phyloP scores from a whole-genome alignment of 108 stramenopile genomes.

The Mediolabrus comicus region DNA sequence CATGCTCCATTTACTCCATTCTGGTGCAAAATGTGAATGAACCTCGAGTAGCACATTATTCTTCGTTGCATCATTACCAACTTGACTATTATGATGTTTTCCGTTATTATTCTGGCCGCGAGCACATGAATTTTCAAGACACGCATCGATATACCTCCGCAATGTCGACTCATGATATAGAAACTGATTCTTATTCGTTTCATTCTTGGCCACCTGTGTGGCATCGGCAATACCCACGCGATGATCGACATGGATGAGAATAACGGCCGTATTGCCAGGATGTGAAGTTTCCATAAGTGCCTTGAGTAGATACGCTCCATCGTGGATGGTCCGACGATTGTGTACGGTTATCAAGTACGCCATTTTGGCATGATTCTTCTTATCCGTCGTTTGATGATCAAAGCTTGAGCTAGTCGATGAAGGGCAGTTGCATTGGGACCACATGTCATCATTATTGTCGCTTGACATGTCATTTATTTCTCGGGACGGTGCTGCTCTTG shows the following conservation, averaged over 20 bases:
- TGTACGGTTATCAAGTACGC: slow-evolving; percentile 82
- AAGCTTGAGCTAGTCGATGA: slow-evolving; percentile 2
- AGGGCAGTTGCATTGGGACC: slow-evolving; percentile 42
- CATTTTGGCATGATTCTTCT: slow-evolving; percentile 43
- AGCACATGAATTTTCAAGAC: slow-evolving; percentile 19
- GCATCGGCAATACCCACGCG: slow-evolving; percentile 28
- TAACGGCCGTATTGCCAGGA: slow-evolving; percentile 47
- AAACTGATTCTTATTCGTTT: slow-evolving; percentile 12
- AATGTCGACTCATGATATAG: slow-evolving; percentile 50
- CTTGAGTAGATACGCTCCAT: slow-evolving; percentile 65
- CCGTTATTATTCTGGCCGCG: not conserved
- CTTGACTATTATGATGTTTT: not conserved
- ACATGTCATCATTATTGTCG: slow-evolving; percentile 1
- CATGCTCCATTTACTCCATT: slow-evolving; percentile 89
- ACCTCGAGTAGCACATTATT: slow-evolving; percentile 31
- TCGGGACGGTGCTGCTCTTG: no score
- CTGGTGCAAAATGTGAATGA: slow-evolving; percentile 36
- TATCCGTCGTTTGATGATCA: not conserved
- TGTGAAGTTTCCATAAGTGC: slow-evolving; percentile 58
- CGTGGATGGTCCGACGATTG: slow-evolving; percentile 74
- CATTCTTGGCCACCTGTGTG: not conserved
- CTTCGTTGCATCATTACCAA: not conserved
- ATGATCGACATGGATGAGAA: slow-evolving; percentile 80
- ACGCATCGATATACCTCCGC: slow-evolving; percentile 55
- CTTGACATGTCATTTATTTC: not conserved